Evolutionary conservation across 805 yeast genomes (phyloP), one percentile per base, ranked within the genome.

Genomic region (Huiozyma sinensis): DNA sequence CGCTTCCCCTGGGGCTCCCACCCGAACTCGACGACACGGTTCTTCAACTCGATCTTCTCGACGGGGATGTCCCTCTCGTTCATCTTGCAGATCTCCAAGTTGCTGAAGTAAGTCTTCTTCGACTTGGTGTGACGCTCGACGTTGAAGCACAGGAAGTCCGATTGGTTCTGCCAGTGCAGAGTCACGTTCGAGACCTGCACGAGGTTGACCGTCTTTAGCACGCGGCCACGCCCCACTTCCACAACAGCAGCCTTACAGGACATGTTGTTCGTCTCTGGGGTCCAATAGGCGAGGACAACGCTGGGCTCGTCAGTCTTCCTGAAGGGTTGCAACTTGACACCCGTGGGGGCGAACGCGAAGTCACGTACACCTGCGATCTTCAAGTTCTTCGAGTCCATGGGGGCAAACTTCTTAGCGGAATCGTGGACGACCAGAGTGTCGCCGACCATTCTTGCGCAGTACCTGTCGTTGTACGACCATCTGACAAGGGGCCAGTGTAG

Each of bases 121-220:
- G 96, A 83, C 68, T 92, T 92, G 45, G 97, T 86, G 68, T 88
- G 95, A 69, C 97, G 86, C 66, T 89, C 96, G 54, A 92, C 96
- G 70, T 85, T 87, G 60, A 89, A 94, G 70, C 96, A 86, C 61
- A 92, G 69, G 63, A 71, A 82, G 56, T 79, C 81, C 50, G 86
- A 87, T 54, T 83, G 80, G 51, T 77, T 81, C 69, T 92, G 97
- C 99, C 99, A 92, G 72, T 81, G 87, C 69, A 92, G 68, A 58
- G 81, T 76, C 68, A 92, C 87, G 60, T 83, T 90, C 45, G 87
- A 76, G 42, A 92, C 98, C 69, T 92, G 96, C 73, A 92, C 88
- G 67, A 92, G 73, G 67, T 90, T 89, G 55, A 90, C 81, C 47
- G 95, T 84, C 75, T 97, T 84, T 49, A 92, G 66, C 39, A 88